Percentiles rank a stretch among this genome's conserved stretches.
Evolutionary conservation across 805 yeast genomes (phyloP).

Genomic region (Myxozyma melibiosi): DNA sequence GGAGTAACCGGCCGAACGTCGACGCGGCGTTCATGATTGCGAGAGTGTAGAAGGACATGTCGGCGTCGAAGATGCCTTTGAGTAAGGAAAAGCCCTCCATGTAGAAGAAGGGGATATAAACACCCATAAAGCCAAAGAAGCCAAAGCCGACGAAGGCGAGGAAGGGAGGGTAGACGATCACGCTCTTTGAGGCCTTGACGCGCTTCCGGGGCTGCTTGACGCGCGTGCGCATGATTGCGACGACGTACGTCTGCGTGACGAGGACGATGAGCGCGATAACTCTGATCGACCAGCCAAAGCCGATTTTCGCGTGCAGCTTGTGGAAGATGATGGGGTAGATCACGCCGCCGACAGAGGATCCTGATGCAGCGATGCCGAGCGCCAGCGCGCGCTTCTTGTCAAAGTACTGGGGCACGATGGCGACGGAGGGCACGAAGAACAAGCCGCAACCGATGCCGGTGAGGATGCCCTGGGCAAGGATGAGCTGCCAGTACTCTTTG

Average conservation of each 20-base stretch:
- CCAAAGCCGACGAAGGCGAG: conserved; percentile 34
- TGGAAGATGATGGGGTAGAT: conserved; percentile 52
- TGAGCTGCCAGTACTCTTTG: conserved; percentile 52
- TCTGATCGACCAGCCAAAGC: conserved; percentile 58
- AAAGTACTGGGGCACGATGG: conserved; percentile 52
- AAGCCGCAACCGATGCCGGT: conserved; percentile 50
- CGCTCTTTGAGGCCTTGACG: conserved; percentile 16
- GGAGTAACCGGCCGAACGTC: conserved; percentile 53
- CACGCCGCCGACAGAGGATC: conserved; percentile 56
- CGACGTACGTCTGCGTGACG: conserved; percentile 36
- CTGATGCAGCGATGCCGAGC: conserved; percentile 51
- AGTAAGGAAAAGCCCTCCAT: conserved; percentile 37
- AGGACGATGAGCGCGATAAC: conserved; percentile 50
- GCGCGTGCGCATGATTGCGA: conserved; percentile 36
- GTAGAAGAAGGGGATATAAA: conserved; percentile 42
- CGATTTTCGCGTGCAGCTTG: conserved; percentile 47
- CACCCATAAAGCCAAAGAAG: conserved; percentile 39
- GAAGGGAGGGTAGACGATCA: conserved; percentile 39
- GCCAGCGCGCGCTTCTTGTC: conserved; percentile 48
- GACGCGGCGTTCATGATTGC: conserved; percentile 45
- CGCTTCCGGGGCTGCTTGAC: conserved; percentile 19
- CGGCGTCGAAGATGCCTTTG: conserved; percentile 23
- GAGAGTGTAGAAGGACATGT: conserved; percentile 38
- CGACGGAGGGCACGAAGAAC: conserved; percentile 49
- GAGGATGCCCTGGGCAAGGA: conserved; percentile 55